Evolutionary conservation across 2,329 filamentous ascomycete genomes (phyloP).

Genomic region (Trichoderma gracile): DNA sequence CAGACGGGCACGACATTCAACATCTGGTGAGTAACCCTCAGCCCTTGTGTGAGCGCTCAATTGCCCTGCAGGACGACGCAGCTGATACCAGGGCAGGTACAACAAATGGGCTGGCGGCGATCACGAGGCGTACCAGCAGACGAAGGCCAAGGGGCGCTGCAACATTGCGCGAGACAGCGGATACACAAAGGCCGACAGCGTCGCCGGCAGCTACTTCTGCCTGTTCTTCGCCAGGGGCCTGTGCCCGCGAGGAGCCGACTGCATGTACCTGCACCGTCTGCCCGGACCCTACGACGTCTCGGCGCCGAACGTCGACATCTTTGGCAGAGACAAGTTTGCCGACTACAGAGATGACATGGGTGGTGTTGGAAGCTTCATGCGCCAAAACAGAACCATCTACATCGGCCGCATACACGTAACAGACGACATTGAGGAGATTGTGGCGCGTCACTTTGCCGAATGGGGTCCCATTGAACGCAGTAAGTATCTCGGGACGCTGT

Average conservation of each 20-base stretch:
- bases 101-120: constrained; percentile 98
- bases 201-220: constrained; percentile 85
- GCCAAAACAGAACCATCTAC: constrained; percentile 92
- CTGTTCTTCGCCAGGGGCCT: constrained; percentile 83
- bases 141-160: constrained; percentile 83
- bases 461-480: constrained; percentile 90
- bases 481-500: constrained; percentile 34
- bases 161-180: constrained; percentile 78
- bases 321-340: constrained; percentile 81
- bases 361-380: constrained; percentile 89
- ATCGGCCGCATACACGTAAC: constrained; percentile 91
- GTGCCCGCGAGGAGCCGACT: constrained; percentile 86
- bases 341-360: constrained; percentile 98
- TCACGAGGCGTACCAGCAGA: constrained; percentile 85
- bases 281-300: constrained; percentile 87
- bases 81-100: constrained; percentile 68
- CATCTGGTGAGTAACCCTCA: constrained; percentile 42
- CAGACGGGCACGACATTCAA: constrained; percentile 97
- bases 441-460: constrained; percentile 91
- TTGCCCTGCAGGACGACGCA: neutral
- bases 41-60: neutral
- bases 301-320: constrained; percentile 92
- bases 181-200: constrained; percentile 74
- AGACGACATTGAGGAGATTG: constrained; percentile 95
- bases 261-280: constrained; percentile 88